Evolutionary conservation across 1,284 basidiomycete species (phyloP).

Genomic region (Cryptococcus sp.): DNA sequence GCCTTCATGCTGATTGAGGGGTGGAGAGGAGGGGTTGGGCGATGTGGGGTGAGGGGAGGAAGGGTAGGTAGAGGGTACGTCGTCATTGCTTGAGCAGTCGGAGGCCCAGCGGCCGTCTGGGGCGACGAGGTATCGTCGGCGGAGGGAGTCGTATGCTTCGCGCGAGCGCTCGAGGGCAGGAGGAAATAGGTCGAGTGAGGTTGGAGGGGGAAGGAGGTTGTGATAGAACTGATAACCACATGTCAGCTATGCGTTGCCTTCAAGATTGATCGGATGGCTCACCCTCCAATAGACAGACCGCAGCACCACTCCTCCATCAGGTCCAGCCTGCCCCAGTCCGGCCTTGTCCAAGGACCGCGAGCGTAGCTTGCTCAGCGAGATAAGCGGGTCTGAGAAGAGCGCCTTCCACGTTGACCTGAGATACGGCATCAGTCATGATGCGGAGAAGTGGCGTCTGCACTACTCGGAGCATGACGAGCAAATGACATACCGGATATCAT

Average conservation of each 20-base stretch:
- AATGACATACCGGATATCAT: neutral
- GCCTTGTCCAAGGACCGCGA: constrained; percentile 28
- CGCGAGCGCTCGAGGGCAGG: constrained; percentile 29
- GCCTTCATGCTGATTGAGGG: constrained; percentile 51
- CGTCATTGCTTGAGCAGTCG: constrained; percentile 46
- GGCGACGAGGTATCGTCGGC: constrained; percentile 49
- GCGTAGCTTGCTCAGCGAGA: constrained; percentile 41
- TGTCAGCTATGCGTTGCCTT: neutral
- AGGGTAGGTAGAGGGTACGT: constrained; percentile 8
- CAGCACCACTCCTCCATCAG: constrained; percentile 38
- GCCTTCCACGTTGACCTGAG: constrained; percentile 36
- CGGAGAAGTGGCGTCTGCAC: no score
- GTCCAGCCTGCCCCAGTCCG: constrained; percentile 33
- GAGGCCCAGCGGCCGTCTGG: constrained; percentile 53
- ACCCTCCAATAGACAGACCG: constrained; percentile 51
- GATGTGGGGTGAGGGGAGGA: neutral
- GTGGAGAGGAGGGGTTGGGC: constrained; percentile 1
- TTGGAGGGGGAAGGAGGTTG: constrained; percentile 45
- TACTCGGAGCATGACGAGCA: no score
- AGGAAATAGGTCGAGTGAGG: constrained; percentile 37
- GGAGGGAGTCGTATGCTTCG: constrained; percentile 41
- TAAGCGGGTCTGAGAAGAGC: constrained; percentile 45
- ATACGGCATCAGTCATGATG: no score
- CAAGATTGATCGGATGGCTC: constrained; percentile 6
- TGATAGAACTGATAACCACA: constrained; percentile 43